These are phyloP conservation scores for Fistulifera pelliculosa DNA, from an alignment of 108 stramenopile genomes.

Conservation along the genomic window DNA sequence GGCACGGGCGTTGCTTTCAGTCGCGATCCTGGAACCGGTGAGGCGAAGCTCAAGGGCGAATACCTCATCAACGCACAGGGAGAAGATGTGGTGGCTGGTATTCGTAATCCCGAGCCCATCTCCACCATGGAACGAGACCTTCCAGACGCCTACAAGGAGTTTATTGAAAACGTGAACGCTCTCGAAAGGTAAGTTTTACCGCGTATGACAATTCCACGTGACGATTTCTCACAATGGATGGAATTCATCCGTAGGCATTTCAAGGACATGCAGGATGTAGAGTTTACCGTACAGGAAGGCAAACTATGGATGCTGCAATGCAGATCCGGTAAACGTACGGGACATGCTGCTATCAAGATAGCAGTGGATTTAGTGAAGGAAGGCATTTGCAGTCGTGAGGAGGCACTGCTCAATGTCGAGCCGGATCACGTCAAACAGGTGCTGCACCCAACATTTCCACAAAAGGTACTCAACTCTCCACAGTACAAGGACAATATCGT, in stretches of 20 bases:
- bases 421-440: conserved; percentile 78
- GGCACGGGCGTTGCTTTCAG: conserved; percentile 87
- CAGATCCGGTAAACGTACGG: conserved; percentile 75
- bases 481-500: conserved; percentile 56
- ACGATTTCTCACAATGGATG: conserved; percentile 30
- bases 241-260: conserved; percentile 26
- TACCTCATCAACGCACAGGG: conserved; percentile 86
- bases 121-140: conserved; percentile 54
- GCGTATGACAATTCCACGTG: no score
- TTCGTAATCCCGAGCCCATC: conserved; percentile 77
- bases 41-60: conserved; percentile 72
- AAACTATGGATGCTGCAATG: conserved; percentile 90
- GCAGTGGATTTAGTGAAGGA: conserved; percentile 76
- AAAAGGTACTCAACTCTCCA: conserved; percentile 35
- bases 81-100: conserved; percentile 87
- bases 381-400: conserved; percentile 53
- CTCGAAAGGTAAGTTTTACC: conserved; percentile 35
- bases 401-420: conserved; percentile 71
- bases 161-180: conserved; percentile 56
- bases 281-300: conserved; percentile 83
- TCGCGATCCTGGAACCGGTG: conserved; percentile 66
- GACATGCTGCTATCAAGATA: conserved; percentile 76
- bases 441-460: conserved; percentile 70
- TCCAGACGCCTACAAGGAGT: conserved; percentile 73
- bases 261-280: conserved; percentile 88